Base-by-base conservation (phyloP, 495 filamentous ascomycete genomes). In the Bathelium albidoporum region DNA sequence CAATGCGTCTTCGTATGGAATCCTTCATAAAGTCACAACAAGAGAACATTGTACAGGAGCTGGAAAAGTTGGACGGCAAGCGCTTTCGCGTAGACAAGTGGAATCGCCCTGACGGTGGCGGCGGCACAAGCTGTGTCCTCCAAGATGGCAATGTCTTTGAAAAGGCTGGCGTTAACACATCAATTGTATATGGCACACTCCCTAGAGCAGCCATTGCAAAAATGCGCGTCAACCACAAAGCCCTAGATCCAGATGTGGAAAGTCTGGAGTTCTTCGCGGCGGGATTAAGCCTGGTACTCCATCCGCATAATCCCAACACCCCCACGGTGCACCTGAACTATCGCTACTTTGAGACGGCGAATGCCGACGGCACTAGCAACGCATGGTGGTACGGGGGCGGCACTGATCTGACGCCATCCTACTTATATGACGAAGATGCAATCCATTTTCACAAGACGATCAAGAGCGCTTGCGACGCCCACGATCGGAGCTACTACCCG, bases 311-410 rank as follows among this genome's bases (percentile, higher is more conserved):
- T 75, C 94, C 94, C 29, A 95, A 95, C 87, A 93, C 92, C 22
- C 94, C 94, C 0, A 99, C 94, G 0, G 92, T 99, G 24, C 94
- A 99, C 74, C 81, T 99, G 64, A 99, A 99, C 79, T 99, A 99
- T 80, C 83, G 94, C 2, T 99, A 99, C 78, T 99, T 99, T 72
- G 94, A 99, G 79, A 99, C 94, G 7, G 85, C 86, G 70, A 88
- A 88, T 64, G 76, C 81, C 9, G 83, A 87, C 65, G 88, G 88
- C 10, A 81, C 79, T 4, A 84, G 89, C 18, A 86, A 90, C 1
- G 82, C 87, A 1, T 99, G 95, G 95, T 99, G 94, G 94, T 99
- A 96, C 66, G 94, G 94, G 49, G 94, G 94, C 26, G 94, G 94
- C 31, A 91, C 89, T 5, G 94, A 99, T 77, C 75, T 99, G 59